These are phyloP conservation scores for Lactarius quietus DNA, from an alignment of 768 basidiomycete species.

Conservation along the genomic window DNA sequence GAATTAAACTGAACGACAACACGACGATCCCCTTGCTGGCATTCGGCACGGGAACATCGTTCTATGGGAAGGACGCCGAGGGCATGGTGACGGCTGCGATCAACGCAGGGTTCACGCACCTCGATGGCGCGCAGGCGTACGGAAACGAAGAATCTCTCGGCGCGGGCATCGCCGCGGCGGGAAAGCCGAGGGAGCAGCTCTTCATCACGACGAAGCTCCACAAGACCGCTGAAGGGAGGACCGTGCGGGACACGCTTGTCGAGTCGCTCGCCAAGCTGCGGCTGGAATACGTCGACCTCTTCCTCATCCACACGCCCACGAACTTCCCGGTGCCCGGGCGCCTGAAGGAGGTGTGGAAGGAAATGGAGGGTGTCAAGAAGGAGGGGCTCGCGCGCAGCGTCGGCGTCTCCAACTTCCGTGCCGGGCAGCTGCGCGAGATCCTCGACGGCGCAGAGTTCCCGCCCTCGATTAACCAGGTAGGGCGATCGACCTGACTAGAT, in stretches of 20 bases:
- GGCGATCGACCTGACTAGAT: too few relatives aligned
- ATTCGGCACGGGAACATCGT: constrained; percentile 40
- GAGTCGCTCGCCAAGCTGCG: constrained; percentile 41
- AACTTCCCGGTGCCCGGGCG: constrained; percentile 24
- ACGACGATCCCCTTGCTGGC: constrained; percentile 37
- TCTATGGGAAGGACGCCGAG: constrained; percentile 33
- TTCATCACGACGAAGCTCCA: constrained; percentile 45
- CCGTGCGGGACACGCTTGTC: constrained; percentile 38
- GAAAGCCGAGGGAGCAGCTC: constrained; percentile 37
- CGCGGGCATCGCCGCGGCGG: constrained; percentile 33
- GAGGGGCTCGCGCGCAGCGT: constrained; percentile 41
- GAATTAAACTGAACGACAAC: constrained; percentile 38
- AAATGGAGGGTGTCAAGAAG: constrained; percentile 40
- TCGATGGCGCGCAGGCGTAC: constrained; percentile 41
- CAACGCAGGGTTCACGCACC: constrained; percentile 36
- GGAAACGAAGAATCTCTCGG: constrained; percentile 39
- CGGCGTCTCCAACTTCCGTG: constrained; percentile 55
- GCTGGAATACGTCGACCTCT: constrained; percentile 42
- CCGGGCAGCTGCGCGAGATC: constrained; percentile 42
- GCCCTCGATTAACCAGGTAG: constrained; percentile 55
- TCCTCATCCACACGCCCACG: constrained; percentile 42
- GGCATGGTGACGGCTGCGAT: constrained; percentile 33
- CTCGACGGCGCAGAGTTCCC: constrained; percentile 41
- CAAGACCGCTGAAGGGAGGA: constrained; percentile 32
- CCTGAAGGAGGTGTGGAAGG: constrained; percentile 41